These are phyloP conservation scores for Rosa multiflora DNA, from an alignment of 306 rosid species.

Conservation along the genomic window DNA sequence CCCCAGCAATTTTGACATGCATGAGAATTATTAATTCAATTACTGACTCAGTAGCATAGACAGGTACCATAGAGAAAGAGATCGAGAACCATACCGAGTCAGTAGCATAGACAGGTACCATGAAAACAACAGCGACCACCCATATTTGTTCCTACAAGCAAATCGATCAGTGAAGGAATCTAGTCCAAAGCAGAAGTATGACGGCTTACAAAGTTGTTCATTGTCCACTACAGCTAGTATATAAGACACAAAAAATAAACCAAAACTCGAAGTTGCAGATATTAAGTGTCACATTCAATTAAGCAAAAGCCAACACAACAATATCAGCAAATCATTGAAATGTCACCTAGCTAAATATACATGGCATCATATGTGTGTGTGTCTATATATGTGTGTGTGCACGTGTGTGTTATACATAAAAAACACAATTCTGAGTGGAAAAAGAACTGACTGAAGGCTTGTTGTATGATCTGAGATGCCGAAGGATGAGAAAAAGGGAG, in stretches of 20 bases:
- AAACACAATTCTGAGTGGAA: background rate
- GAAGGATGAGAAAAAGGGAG: constrained; percentile 65
- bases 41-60: background rate
- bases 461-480: constrained; percentile 82
- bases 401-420: background rate
- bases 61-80: too few relatives aligned
- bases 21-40: background rate
- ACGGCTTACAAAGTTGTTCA: background rate
- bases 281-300: background rate
- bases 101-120: constrained; percentile 83
- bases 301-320: background rate
- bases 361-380: too few relatives aligned
- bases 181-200: background rate
- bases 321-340: background rate
- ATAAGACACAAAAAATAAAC: background rate
- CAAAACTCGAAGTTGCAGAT: background rate
- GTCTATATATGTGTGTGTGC: too few relatives aligned
- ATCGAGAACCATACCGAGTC: constrained; percentile 61
- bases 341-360: background rate
- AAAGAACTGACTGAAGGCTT: constrained; percentile 59
- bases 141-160: constrained; percentile 80
- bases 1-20: background rate
- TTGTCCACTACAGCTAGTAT: background rate
- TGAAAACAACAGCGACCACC: constrained; percentile 72
- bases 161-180: background rate